Evolutionary conservation across 768 basidiomycete genomes (phyloP), one percentile per base, ranked within the genome.

Genomic region (Trametes punicea): DNA sequence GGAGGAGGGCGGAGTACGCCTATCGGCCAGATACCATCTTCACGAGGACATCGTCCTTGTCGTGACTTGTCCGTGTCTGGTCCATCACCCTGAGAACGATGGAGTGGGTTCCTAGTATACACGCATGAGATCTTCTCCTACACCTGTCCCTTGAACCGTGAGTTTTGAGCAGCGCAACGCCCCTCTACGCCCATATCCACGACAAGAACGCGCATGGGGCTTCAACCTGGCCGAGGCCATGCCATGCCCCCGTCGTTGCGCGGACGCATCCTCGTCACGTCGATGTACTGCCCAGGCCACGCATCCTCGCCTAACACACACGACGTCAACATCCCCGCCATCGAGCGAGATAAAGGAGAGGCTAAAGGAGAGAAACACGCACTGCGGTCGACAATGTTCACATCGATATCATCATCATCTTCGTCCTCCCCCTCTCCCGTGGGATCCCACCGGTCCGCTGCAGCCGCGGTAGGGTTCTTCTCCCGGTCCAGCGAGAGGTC

Each of bases 401-500:
- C 65, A 9, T 78, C 78, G 33, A 67, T 33, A 18, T 73, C 74
- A 44, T 73, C 72, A 21, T 75, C 78, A 4, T 71, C 88, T 4
- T 83, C 85, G 16, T 81, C 73, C 4, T 73, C 75, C 8, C 79
- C 81, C 29, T 82, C 82, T 18, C 77, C 80, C 10, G 79, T 75
- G 2, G 76, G 75, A 59, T 85, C 81, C 86, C 87, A 90, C 39
- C 71, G 76, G 66, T 89, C 90, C 13, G 71, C 67, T 52, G 75
- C 62, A 11, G 80, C 80, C 21, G 73, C 77, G 13, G 72, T 73
- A 0, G 89, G 88, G 66, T 90, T 83, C 61, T 72, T 75, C 46
- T 74, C 79, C 21, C 81, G 82, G 73, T 93, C 90, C 33, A 95
- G 78, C 6, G 77, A 76, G 30, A 95, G 81, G 69, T 95, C 93